Conservation (phyloP, 306 rosid genomes). For the Boehmeria nivea region DNA sequence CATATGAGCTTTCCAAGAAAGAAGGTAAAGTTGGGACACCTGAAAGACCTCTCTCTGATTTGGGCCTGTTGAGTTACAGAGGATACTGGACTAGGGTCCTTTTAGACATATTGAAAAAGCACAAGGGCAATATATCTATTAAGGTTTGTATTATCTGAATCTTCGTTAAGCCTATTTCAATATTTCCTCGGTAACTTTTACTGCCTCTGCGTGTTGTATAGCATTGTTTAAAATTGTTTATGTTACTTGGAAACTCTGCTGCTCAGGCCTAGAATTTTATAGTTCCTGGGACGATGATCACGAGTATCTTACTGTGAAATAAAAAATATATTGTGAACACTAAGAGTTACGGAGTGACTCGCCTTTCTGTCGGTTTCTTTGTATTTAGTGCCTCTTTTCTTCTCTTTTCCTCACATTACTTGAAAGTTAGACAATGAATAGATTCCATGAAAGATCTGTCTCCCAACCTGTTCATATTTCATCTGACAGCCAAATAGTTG, state of each 20-base stretch:
- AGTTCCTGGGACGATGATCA: neutral
- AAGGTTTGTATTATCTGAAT: conserved; percentile 48
- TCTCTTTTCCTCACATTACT: neutral
- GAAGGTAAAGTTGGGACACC: conserved; percentile 99
- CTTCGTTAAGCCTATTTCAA: neutral
- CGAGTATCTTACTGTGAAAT: no score
- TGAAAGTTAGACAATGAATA: neutral
- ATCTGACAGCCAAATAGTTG: no score
- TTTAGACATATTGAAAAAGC: conserved; percentile 86
- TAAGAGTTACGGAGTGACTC: no score
- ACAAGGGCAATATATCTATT: conserved; percentile 93
- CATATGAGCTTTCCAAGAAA: conserved; percentile 95
- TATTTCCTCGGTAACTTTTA: neutral
- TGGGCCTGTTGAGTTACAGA: conserved; percentile 91
- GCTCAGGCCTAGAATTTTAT: no score
- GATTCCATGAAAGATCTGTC: no score
- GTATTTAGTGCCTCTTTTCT: neutral
- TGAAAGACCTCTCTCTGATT: conserved; percentile 97
- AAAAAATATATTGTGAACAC: no score
- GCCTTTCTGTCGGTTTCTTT: neutral
- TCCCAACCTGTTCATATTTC: neutral
- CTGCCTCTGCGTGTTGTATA: neutral
- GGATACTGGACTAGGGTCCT: conserved; percentile 99
- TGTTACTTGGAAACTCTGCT: neutral
- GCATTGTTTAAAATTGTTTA: neutral